Evolutionary conservation across 805 yeast species (phyloP).

Genomic region (Hanseniaspora clermontiae): DNA sequence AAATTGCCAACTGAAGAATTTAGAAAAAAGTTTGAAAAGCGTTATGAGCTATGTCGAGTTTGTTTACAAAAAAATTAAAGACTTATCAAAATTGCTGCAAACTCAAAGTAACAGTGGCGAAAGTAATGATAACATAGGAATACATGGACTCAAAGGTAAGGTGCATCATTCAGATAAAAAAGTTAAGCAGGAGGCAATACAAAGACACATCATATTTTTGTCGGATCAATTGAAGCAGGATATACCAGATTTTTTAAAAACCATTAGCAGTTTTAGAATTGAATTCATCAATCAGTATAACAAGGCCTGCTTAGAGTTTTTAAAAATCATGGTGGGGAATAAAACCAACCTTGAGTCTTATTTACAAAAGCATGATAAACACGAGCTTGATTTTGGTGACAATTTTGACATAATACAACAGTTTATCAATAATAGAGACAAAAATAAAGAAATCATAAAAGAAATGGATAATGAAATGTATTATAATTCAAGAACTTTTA

Average conservation of each 20-base stretch:
- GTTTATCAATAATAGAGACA: conserved; percentile 24
- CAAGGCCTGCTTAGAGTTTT: conserved; percentile 22
- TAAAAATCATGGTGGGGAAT: conserved; percentile 27
- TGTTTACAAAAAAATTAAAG: not conserved
- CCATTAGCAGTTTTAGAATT: conserved; percentile 14
- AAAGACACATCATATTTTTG: conserved; percentile 22
- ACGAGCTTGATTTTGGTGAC: conserved; percentile 21
- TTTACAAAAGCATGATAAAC: conserved; percentile 16
- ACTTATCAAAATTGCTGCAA: not conserved
- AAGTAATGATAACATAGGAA: not conserved
- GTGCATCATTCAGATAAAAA: conserved; percentile 19
- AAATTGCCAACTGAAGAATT: not conserved
- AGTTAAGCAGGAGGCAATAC: conserved; percentile 22
- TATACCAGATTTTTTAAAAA: conserved; percentile 23
- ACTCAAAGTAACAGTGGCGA: not conserved
- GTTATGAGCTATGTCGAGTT: not conserved
- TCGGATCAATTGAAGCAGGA: conserved; percentile 24
- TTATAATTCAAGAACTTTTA: conserved; percentile 1
- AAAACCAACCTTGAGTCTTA: conserved; percentile 21
- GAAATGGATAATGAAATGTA: conserved; percentile 12
- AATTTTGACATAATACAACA: conserved; percentile 30
- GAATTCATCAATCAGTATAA: conserved; percentile 16
- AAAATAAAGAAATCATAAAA: conserved; percentile 24
- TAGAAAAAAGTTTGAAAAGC: not conserved
- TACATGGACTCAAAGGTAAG: conserved; percentile 14